These are phyloP conservation scores for Ascochyta clinopodiicola DNA, from an alignment of 2,329 filamentous ascomycete genomes.

Conservation along the genomic window DNA sequence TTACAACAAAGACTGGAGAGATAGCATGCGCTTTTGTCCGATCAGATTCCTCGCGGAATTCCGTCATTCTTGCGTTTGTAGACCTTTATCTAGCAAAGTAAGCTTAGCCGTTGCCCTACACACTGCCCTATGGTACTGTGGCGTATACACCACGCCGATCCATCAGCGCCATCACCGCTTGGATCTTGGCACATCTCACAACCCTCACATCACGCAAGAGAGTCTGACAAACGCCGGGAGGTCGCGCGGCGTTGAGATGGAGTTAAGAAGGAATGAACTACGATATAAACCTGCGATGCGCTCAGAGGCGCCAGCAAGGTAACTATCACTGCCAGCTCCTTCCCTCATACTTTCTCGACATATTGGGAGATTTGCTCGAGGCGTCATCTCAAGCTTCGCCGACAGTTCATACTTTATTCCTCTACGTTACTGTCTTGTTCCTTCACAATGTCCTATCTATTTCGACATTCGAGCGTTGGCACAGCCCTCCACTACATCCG, in stretches of 20 bases:
- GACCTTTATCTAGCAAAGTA: slow-evolving; percentile 1
- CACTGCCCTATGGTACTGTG: slow-evolving; percentile 2
- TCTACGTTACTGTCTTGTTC: too few species aligned
- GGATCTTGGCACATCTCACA: background rate
- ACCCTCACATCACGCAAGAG: background rate
- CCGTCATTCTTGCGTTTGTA: slow-evolving; percentile 3
- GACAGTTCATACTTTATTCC: background rate
- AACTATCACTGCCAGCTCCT: background rate
- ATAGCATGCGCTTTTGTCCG: slow-evolving; percentile 2
- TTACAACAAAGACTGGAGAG: background rate
- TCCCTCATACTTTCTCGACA: background rate
- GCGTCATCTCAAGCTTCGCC: background rate
- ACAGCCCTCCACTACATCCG: slow-evolving; percentile 26
- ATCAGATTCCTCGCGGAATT: background rate
- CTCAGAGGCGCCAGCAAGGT: slow-evolving; percentile 12
- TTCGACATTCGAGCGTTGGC: slow-evolving; percentile 28
- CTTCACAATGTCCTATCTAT: slow-evolving; percentile 29
- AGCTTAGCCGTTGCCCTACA: background rate
- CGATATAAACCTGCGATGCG: slow-evolving; percentile 8
- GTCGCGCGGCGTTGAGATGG: slow-evolving; percentile 11
- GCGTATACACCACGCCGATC: background rate
- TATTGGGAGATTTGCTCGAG: background rate
- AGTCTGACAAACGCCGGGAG: slow-evolving; percentile 8
- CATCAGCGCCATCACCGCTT: slow-evolving; percentile 1
- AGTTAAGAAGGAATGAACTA: slow-evolving; percentile 1